These are phyloP conservation scores for Mytilinidion resinicola DNA, from an alignment of 495 filamentous ascomycete genomes.

Conservation along the genomic window DNA sequence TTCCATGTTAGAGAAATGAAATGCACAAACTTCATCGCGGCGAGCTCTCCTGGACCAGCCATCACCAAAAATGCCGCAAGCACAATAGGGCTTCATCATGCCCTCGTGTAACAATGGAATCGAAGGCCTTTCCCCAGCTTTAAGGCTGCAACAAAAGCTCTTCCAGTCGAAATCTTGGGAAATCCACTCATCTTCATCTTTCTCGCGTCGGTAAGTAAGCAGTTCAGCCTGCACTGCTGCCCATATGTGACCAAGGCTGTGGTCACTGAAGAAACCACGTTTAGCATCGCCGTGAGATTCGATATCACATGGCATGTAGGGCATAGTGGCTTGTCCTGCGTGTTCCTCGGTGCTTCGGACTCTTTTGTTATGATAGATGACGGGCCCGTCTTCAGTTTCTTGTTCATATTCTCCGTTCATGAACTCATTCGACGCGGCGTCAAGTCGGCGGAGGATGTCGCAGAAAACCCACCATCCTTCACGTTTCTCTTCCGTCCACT, in stretches of 20 bases:
- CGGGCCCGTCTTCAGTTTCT: not conserved
- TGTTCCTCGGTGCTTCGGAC: not conserved
- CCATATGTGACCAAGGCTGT: slow-evolving; percentile 6
- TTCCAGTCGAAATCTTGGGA: slow-evolving; percentile 7
- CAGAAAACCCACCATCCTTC: not conserved
- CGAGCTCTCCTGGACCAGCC: no score
- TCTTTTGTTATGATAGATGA: not conserved
- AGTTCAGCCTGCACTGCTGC: slow-evolving; percentile 13
- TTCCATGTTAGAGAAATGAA: no score
- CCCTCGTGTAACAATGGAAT: not conserved
- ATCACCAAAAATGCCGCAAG: not conserved
- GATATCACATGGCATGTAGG: no score
- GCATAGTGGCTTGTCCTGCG: not conserved
- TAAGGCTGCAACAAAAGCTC: not conserved
- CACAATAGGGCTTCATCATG: not conserved
- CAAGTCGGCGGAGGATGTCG: not conserved
- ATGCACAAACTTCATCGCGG: no score
- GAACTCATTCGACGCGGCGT: not conserved
- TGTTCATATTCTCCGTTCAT: not conserved
- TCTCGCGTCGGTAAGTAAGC: slow-evolving; percentile 9
- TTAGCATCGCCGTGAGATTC: no score
- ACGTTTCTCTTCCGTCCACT: no score
- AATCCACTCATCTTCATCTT: not conserved
- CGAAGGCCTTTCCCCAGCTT: not conserved
- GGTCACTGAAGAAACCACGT: not conserved